Evolutionary conservation across 2,329 filamentous ascomycete genomes (phyloP).

Genomic region (Allantophomopsis lycopodina): DNA sequence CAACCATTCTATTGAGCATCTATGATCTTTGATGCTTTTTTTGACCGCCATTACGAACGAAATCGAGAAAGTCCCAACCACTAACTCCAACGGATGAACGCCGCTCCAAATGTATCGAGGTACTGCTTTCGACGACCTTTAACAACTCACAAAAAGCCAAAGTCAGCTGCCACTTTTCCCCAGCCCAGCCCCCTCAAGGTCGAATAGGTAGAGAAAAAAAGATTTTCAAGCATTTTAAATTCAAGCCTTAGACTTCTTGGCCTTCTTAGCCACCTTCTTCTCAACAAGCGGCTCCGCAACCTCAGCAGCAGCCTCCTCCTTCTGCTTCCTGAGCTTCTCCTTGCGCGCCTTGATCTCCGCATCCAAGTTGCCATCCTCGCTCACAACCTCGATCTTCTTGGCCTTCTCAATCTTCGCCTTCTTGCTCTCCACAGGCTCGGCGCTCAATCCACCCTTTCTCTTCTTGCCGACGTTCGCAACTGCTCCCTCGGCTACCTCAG

Average conservation of each 20-base stretch:
- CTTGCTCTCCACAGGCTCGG: constrained; percentile 17
- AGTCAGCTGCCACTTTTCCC: too few relatives aligned
- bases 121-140: too few relatives aligned
- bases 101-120: too few relatives aligned
- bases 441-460: constrained; percentile 21
- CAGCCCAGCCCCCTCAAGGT: too few relatives aligned
- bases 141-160: too few relatives aligned
- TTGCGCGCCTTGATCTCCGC: constrained; percentile 19
- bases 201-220: neutral
- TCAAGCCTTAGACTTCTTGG: constrained; percentile 11
- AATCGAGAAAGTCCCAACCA: too few relatives aligned
- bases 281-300: constrained; percentile 12
- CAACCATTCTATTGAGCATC: too few relatives aligned
- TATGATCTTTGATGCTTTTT: too few relatives aligned
- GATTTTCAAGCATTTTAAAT: too few relatives aligned
- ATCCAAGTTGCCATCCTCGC: constrained; percentile 20
- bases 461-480: constrained; percentile 44
- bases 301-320: constrained; percentile 16
- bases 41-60: too few relatives aligned
- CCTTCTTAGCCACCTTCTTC: constrained; percentile 10
- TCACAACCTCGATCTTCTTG: constrained; percentile 15
- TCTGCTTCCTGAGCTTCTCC: constrained; percentile 21
- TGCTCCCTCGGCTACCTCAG: constrained; percentile 30
- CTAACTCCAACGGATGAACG: too few relatives aligned
- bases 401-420: constrained; percentile 18